phyloP scores from a whole-genome alignment of 106 monocot species.

The Allium fistulosum region DNA sequence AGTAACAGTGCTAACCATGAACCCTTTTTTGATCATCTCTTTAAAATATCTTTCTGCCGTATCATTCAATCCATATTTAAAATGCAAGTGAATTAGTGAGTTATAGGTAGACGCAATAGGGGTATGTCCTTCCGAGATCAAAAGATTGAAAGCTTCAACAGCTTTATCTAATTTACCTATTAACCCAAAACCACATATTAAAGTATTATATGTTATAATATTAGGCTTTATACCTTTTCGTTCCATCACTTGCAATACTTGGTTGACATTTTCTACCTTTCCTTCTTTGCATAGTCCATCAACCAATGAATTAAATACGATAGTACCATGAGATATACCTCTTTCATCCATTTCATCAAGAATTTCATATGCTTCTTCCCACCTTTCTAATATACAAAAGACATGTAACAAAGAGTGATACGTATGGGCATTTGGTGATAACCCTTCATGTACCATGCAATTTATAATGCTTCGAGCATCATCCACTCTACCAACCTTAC shows the following conservation, averaged over 20 bases:
- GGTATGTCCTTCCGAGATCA: constrained; percentile 11
- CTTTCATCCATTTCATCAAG: neutral
- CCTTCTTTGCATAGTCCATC: constrained; percentile 14
- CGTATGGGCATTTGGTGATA: constrained; percentile 9
- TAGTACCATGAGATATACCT: neutral
- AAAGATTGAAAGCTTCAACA: constrained; percentile 8
- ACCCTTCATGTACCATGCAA: constrained; percentile 14
- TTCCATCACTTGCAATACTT: constrained; percentile 9
- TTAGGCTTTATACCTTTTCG: constrained; percentile 7
- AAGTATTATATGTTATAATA: constrained; percentile 8
- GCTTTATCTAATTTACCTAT: constrained; percentile 9
- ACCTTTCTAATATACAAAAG: neutral
- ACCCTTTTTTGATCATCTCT: constrained; percentile 5
- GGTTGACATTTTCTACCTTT: constrained; percentile 8
- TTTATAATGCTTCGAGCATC: constrained; percentile 14
- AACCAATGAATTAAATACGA: constrained; percentile 13
- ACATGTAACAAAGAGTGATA: neutral
- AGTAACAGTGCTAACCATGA: neutral
- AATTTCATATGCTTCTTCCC: neutral
- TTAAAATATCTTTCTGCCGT: constrained; percentile 4
- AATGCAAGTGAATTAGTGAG: constrained; percentile 9
- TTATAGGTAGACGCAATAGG: constrained; percentile 10
- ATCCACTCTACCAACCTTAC: constrained; percentile 4
- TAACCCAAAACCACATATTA: constrained; percentile 13
- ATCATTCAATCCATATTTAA: neutral